Evolutionary conservation across 176 grass and related monocot species (phyloP), one percentile per base, ranked within the genome.

Genomic region (Avena eriantha): DNA sequence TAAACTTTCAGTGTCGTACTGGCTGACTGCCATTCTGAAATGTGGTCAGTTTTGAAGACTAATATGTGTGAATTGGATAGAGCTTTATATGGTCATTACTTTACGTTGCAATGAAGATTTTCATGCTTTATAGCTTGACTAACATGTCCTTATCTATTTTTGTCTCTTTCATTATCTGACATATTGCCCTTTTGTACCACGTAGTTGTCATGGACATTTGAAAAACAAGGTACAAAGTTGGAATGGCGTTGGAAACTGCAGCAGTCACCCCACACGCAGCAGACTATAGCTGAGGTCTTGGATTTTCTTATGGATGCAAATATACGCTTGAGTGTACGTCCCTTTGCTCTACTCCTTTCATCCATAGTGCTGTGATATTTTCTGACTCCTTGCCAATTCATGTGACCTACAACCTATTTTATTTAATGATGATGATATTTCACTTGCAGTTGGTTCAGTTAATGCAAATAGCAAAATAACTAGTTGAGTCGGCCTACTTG

Each of bases 241-340:
- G 94, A 98, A 83, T 98, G 97, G 94, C 90, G 94, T 21, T 98
- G 97, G 94, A 98, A 96, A 86, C 80, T 95, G 74, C 93, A 94
- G 82, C 92, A 87, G 58, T 83, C 97, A 85, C 83, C 87, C 13
- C 75, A 93, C 54, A 86, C 86, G 2, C 90, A 91, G 76, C 82
- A 91, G 85, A 96, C 90, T 66, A 91, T 88, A 14, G 86, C 80
- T 86, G 88, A 86, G 85, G 89, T 94, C 34, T 88, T 99, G 79
- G 88, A 94, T 91, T 99, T 99, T 84, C 93, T 94, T 56, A 94
- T 96, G 92, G 92, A 96, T 81, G 88, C 97, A 83, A 99, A 99
- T 87, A 96, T 99, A 83, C 92, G 85, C 65, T 86, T 99, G 80
- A 99, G 97, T 83, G 97, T 99, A 94, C 75, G 86, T 56, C 68